Percentiles rank a stretch among this genome's conserved stretches.
These are phyloP conservation scores for Pseudonitzschia multistriata DNA, from an alignment of 108 stramenopile genomes.

Conservation along the genomic window DNA sequence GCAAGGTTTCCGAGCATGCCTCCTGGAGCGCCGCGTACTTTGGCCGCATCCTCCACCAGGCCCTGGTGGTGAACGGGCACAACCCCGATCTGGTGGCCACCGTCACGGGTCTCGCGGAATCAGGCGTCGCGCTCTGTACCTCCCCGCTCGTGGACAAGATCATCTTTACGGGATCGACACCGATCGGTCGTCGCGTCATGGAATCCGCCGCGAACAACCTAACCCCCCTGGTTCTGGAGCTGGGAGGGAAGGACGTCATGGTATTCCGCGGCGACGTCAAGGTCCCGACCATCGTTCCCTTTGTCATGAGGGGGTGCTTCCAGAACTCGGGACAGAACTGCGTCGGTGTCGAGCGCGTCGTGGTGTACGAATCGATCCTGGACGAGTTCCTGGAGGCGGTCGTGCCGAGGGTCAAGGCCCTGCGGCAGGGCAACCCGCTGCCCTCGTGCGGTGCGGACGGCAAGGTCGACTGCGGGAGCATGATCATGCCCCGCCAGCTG, in stretches of 20 bases:
- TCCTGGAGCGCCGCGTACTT: conserved; percentile 88
- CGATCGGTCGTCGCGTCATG: conserved; percentile 94
- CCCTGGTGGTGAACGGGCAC: conserved; percentile 87
- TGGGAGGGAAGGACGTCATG: conserved; percentile 99
- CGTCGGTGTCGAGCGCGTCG: conserved; percentile 95
- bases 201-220: conserved; percentile 77
- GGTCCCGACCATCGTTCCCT: conserved; percentile 72
- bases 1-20: conserved; percentile 95
- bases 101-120: conserved; percentile 90
- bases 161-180: conserved; percentile 96
- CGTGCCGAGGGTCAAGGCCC: conserved; percentile 49
- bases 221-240: conserved; percentile 97
- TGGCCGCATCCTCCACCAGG: conserved; percentile 69
- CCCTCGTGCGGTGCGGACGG: conserved; percentile 47
- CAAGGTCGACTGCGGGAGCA: conserved; percentile 91
- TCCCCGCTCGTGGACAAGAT: conserved; percentile 93
- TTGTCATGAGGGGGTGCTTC: conserved; percentile 95
- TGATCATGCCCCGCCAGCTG: conserved; percentile 87
- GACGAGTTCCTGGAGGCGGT: conserved; percentile 69
- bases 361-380: conserved; percentile 91
- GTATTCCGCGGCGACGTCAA: conserved; percentile 93
- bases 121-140: conserved; percentile 90
- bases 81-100: conserved; percentile 91
- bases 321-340: conserved; percentile 99
- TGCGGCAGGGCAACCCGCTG: conserved; percentile 86